Evolutionary conservation across 2,329 filamentous ascomycete species (phyloP).

Genomic region (Paramyrothecium sp.): DNA sequence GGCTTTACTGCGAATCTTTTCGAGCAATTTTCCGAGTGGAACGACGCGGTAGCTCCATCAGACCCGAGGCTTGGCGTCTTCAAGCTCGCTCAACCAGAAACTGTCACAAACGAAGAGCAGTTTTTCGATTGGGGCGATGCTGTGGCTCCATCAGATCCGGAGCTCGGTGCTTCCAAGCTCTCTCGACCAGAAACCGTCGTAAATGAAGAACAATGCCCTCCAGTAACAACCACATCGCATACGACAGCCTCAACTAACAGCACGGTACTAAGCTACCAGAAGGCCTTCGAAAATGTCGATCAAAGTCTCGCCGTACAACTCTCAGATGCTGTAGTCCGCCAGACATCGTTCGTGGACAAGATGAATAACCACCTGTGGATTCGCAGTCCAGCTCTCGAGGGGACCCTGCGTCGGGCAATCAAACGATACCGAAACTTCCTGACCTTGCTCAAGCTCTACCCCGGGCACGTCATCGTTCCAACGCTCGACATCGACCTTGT

Average conservation of each 20-base stretch:
- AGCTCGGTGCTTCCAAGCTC: neutral
- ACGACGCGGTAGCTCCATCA: neutral
- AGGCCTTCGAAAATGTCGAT: neutral
- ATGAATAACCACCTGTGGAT: constrained; percentile 37
- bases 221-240: no score
- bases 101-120: neutral
- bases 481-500: constrained; percentile 38
- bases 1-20: constrained; percentile 6
- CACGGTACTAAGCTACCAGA: constrained; percentile 1
- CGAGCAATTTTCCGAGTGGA: constrained; percentile 7
- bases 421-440: constrained; percentile 36
- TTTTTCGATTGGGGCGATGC: constrained; percentile 5
- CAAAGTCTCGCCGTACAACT: neutral
- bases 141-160: neutral
- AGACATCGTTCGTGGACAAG: constrained; percentile 34
- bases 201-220: no score
- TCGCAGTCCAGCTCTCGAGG: constrained; percentile 26
- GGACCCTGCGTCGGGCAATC: constrained; percentile 31
- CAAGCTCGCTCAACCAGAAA: neutral
- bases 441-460: constrained; percentile 32
- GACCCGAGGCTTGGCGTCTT: neutral
- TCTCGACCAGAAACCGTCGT: neutral
- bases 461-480: constrained; percentile 30
- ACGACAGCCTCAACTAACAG: no score
- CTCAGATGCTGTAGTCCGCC: constrained; percentile 17